Conservation (phyloP, 108 stramenopile genomes). For the Cyclotella distinguenda region DNA sequence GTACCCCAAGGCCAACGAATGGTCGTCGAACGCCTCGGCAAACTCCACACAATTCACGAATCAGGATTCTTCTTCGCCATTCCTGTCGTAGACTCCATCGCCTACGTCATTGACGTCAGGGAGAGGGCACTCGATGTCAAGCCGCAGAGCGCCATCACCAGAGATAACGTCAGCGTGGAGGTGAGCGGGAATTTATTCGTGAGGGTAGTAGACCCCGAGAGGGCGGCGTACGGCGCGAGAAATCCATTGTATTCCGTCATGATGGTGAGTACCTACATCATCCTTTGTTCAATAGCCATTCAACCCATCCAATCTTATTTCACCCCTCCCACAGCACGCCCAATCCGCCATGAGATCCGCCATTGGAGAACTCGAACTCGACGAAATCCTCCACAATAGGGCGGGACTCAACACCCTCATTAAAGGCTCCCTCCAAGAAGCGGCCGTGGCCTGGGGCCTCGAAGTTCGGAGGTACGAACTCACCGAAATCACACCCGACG, state of each 20-base stretch:
- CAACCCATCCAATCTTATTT: too few relatives aligned
- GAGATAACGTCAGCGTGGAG: slow-evolving; percentile 96
- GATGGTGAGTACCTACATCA: slow-evolving; percentile 66
- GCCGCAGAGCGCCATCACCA: slow-evolving; percentile 94
- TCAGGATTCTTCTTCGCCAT: slow-evolving; percentile 94
- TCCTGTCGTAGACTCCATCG: slow-evolving; percentile 89
- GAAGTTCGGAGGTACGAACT: slow-evolving; percentile 95
- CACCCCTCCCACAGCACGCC: slow-evolving; percentile 69
- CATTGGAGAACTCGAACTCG: slow-evolving; percentile 98
- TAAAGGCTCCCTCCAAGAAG: slow-evolving; percentile 89
- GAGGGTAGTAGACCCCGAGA: slow-evolving; percentile 88
- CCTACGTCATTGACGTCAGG: slow-evolving; percentile 93
- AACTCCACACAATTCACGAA: slow-evolving; percentile 81
- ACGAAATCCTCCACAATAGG: slow-evolving; percentile 96
- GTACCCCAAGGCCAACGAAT: slow-evolving; percentile 90
- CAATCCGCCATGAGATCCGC: slow-evolving; percentile 98
- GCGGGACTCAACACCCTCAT: slow-evolving; percentile 89
- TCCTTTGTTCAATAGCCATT: not conserved
- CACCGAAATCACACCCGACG: slow-evolving; percentile 96
- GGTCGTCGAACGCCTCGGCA: slow-evolving; percentile 96
- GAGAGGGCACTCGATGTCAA: slow-evolving; percentile 92
- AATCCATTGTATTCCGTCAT: slow-evolving; percentile 96
- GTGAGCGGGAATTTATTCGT: slow-evolving; percentile 98
- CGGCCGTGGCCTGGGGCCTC: slow-evolving; percentile 95
- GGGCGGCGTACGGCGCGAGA: slow-evolving; percentile 92